Base-by-base conservation (phyloP, 2,329 filamentous ascomycete genomes). In the Elsinoe perseae region DNA sequence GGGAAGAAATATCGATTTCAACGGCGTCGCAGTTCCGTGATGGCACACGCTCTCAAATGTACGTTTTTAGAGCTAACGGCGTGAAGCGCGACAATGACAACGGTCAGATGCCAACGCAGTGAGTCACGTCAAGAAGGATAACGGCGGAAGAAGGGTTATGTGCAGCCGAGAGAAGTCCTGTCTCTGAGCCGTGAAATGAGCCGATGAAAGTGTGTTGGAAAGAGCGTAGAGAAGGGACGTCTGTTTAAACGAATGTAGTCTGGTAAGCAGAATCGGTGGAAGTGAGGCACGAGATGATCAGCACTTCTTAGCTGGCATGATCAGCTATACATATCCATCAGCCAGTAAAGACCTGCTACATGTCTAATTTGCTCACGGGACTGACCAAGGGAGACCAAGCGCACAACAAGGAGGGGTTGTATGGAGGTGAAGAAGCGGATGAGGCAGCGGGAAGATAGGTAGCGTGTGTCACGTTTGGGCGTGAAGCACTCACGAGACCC, bases 1-100 rank as follows among this genome's bases (percentile, higher is more conserved):
- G 36, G 58, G 58, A 54, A 56, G 36, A 54, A 58, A 60, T 58
- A 60, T 60, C 58, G 58, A 60, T 60, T 60, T 50, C 54, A 60
- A 60, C 58, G 58, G 58, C 53, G 53, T 56, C 53, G 53, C 53
- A 48, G 53, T 30, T 56, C 40, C 23, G 53, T 46, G 42, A 27
- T 44, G 40, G 43, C 18, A 32, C 53, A 43, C 20, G 34, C 16
- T 34, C 28, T 20, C 40, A 20, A 25, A 16, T 21, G 40, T 27
- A 21, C 40, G 42, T 46, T 46, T 40, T 40, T 44, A 44, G 42
- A 46, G 21, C 36, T 42, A 56, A 56, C 53, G 53, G 38, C 34
- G 18, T 27, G 42, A 56, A 42, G 52, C 52, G 52, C 52, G 52
- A 54, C 53, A 44, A 56, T n/a, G 28, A 27, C 53, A 48, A 56